Evolutionary conservation across 768 basidiomycete genomes (phyloP).

Genomic region (Trichaptum fuscoviolaceum): DNA sequence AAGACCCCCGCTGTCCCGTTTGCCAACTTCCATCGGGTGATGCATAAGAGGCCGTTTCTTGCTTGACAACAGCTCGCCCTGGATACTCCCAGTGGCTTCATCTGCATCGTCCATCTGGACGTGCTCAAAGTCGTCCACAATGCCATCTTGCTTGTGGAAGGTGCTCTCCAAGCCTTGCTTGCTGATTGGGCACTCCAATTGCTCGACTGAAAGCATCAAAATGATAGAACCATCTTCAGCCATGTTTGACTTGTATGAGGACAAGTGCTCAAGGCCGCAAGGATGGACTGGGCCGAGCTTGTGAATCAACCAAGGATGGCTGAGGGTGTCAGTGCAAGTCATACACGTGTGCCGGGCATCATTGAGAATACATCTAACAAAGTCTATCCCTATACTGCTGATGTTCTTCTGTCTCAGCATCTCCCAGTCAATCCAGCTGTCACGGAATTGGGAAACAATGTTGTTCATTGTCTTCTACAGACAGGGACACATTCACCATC

Average conservation of each 20-base stretch:
- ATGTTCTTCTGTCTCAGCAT: constrained; percentile 35
- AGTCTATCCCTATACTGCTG: constrained; percentile 53
- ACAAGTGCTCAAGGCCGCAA: background rate
- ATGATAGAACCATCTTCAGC: constrained; percentile 1
- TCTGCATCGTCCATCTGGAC: background rate
- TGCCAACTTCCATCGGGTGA: background rate
- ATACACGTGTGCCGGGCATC: constrained; percentile 60
- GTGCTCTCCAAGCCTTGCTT: background rate
- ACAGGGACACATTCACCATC: constrained; percentile 75
- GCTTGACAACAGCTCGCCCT: background rate
- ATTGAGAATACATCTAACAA: constrained; percentile 62
- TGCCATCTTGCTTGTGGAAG: background rate
- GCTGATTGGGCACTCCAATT: background rate
- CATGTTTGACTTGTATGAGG: background rate
- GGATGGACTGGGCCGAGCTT: background rate
- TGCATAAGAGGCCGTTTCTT: background rate
- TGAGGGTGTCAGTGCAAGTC: constrained; percentile 59
- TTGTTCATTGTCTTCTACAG: constrained; percentile 64
- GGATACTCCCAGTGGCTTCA: background rate
- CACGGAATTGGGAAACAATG: constrained; percentile 54
- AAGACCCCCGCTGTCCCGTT: background rate
- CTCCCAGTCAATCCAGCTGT: constrained; percentile 59
- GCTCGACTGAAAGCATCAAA: background rate
- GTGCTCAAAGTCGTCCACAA: background rate
- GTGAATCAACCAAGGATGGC: constrained; percentile 68